Evolutionary conservation across 495 filamentous ascomycete genomes (phyloP).

Genomic region (Xylaria sp.): DNA sequence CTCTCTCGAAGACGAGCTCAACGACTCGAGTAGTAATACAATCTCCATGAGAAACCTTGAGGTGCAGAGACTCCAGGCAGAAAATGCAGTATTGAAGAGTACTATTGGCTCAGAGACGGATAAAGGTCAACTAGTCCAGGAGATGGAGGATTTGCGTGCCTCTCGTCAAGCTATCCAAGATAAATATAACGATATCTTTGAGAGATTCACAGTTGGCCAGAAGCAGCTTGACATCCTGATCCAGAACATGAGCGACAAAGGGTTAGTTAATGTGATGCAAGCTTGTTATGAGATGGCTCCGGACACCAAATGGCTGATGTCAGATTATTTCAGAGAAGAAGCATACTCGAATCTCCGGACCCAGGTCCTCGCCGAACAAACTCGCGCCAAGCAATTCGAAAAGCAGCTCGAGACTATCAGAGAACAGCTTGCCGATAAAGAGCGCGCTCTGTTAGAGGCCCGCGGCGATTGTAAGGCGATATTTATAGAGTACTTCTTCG

Average conservation of each 20-base stretch:
- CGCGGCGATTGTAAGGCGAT: conserved; percentile 44
- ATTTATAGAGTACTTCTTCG: conserved; percentile 30
- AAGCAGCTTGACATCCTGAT: conserved; percentile 58
- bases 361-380: conserved; percentile 46
- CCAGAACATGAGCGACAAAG: conserved; percentile 52
- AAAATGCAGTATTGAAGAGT: conserved; percentile 59
- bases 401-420: conserved; percentile 35
- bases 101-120: conserved; percentile 56
- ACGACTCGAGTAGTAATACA: conserved; percentile 34
- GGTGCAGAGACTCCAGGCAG: conserved; percentile 59
- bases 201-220: conserved; percentile 57
- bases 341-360: conserved; percentile 42
- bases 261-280: conserved; percentile 53
- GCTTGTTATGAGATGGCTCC: conserved; percentile 41
- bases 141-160: conserved; percentile 51
- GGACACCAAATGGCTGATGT: conserved; percentile 40
- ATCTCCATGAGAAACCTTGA: conserved; percentile 47
- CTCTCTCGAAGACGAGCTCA: conserved; percentile 45
- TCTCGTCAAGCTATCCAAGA: conserved; percentile 48
- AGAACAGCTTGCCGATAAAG: conserved; percentile 49
- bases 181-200: conserved; percentile 55
- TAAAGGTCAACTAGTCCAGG: conserved; percentile 54
- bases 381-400: conserved; percentile 52
- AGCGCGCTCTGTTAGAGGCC: conserved; percentile 53
- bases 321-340: conserved; percentile 47